Evolutionary conservation across 208 protist species (phyloP), one percentile per base, ranked within the genome.

Genomic region (Wallacemonas collosoma): DNA sequence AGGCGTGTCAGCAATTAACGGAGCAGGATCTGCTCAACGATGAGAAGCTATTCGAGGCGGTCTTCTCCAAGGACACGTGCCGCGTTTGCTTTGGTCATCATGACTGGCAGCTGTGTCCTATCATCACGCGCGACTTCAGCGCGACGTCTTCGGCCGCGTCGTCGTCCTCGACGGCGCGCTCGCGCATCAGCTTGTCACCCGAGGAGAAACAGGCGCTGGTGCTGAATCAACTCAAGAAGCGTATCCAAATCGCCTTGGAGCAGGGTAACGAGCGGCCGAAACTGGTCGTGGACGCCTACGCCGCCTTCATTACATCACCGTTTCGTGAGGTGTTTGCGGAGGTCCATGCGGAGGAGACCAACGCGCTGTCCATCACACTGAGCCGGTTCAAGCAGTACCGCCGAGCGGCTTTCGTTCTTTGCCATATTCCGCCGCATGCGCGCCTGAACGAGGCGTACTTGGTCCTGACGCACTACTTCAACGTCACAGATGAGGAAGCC

Each of bases 51-150:
- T 88, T 92, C 43, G 35, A 79, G 8, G 82, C 82, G 2, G 70
- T 96, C 55, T 93, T 96, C 66, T 79, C 80, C 3, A 58, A 83
- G 36, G 17, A 68, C 57, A 94, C 89, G 36, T 96, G 91, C 60
- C 87, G 80, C 15, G 83, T 90, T 35, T 96, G 91, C 72, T 93
- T 96, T 71, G 89, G 91, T 43, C 26, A 38, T 44, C 91, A 96
- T 50, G 81, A 81, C 72, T 92, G 83, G 87, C 71, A 81, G 40
- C 55, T 47, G 8, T 96, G 91, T 68, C 91, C 91, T 17, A 91
- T 96, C 45, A 73, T 96, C 61, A 96, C 91, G 12, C 85, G 91
- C 15, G 77, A 96, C 79, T 96, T 96, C 54, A 81, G 75, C 38
- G 38, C 45, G 5, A 65, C 72, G 1, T 48, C 58, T 38, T 38